Percentiles rank a stretch among this genome's conserved stretches.
Evolutionary conservation across 768 basidiomycete genomes (phyloP).

Genomic region (Chalciporus chontae): DNA sequence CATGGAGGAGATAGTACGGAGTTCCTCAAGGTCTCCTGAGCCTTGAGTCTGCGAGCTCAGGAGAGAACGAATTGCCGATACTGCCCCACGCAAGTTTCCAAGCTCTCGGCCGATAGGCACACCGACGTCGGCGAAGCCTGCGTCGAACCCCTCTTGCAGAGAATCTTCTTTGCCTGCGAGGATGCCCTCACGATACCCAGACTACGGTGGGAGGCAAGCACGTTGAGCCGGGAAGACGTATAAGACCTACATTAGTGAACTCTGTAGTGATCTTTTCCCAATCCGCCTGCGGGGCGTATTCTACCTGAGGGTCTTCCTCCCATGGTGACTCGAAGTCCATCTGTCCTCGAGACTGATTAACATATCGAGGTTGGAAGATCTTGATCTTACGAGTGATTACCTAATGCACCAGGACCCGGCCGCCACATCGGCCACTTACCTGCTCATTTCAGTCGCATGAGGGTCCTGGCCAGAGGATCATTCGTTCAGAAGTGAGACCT

Average conservation of each 20-base stretch:
- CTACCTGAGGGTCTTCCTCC: constrained; percentile 44
- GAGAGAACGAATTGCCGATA: constrained; percentile 59
- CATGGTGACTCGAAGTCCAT: constrained; percentile 51
- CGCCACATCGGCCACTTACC: too few species aligned
- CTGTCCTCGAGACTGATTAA: neutral
- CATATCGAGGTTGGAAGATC: neutral
- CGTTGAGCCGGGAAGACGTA: neutral
- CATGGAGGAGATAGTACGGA: constrained; percentile 49
- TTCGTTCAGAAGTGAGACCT: too few species aligned
- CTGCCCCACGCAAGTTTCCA: constrained; percentile 71
- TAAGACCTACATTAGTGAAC: constrained; percentile 60
- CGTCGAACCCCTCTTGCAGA: constrained; percentile 88
- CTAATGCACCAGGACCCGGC: too few species aligned
- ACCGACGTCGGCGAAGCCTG: constrained; percentile 71
- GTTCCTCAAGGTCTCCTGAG: constrained; percentile 34
- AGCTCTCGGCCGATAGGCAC: constrained; percentile 73
- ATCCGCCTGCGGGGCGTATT: constrained; percentile 45
- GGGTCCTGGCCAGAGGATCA: too few species aligned
- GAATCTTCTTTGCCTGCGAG: constrained; percentile 85
- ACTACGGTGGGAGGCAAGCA: constrained; percentile 40
- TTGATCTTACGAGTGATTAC: neutral
- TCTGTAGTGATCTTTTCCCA: constrained; percentile 66
- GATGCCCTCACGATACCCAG: constrained; percentile 96
- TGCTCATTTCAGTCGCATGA: too few species aligned
- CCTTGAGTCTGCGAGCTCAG: constrained; percentile 35